phyloP scores from a whole-genome alignment of 805 yeast genomes.

The Candida stauntonica region DNA sequence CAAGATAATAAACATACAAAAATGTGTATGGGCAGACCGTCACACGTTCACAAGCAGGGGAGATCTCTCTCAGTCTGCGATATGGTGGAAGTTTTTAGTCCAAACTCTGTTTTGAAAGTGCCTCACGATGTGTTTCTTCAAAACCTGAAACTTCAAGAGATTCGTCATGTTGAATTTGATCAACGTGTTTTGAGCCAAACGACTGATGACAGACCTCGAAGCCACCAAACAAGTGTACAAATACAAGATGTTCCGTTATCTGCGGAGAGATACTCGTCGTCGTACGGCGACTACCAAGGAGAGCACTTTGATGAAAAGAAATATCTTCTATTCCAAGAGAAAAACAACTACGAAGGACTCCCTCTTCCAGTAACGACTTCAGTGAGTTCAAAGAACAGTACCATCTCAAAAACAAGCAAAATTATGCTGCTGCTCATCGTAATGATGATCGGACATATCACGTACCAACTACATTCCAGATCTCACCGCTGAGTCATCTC shows the following conservation, averaged over 20 bases:
- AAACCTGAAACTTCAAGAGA: slow-evolving; percentile 7
- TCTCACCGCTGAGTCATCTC: no score
- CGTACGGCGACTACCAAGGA: background rate
- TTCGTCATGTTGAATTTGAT: slow-evolving; percentile 13
- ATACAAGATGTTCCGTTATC: no score
- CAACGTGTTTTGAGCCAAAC: slow-evolving; percentile 1
- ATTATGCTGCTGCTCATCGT: background rate
- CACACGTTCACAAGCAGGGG: slow-evolving; percentile 2
- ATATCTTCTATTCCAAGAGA: background rate
- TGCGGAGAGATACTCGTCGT: background rate
- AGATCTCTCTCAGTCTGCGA: background rate
- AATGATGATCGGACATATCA: background rate
- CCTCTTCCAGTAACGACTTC: background rate
- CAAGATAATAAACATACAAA: background rate
- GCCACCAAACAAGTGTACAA: no score
- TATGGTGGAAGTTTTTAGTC: background rate
- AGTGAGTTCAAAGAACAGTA: background rate
- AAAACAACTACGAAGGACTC: background rate
- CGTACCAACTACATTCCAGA: no score
- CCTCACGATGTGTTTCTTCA: slow-evolving; percentile 14
- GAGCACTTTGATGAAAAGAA: background rate
- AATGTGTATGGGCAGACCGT: slow-evolving; percentile 17
- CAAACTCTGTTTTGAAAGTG: background rate
- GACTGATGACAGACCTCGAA: no score
- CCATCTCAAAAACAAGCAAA: background rate